These are phyloP conservation scores for Alternaria sp. DNA, from an alignment of 2,329 filamentous ascomycete species.

Conservation along the genomic window DNA sequence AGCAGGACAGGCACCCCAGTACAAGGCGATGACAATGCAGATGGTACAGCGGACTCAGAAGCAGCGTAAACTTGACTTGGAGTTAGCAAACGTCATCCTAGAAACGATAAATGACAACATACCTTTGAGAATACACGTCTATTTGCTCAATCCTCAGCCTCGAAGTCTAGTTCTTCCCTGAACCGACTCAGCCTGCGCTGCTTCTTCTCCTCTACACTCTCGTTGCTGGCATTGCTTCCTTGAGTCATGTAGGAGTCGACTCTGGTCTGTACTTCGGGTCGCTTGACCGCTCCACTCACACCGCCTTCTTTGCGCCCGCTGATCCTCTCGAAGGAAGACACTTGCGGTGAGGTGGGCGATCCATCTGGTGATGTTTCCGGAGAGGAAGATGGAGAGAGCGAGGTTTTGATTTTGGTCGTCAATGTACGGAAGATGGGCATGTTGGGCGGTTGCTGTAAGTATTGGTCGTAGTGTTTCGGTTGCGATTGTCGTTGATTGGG, in stretches of 20 bases:
- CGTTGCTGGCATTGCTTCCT: constrained; percentile 17
- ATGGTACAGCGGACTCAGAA: constrained; percentile 12
- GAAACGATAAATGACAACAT: constrained; percentile 4
- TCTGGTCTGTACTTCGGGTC: constrained; percentile 20
- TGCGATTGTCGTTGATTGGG: background rate
- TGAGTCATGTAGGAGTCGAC: constrained; percentile 31
- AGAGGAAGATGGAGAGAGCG: constrained; percentile 32
- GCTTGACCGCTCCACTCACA: constrained; percentile 11
- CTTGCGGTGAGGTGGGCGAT: constrained; percentile 24
- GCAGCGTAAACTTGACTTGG: background rate
- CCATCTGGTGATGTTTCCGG: constrained; percentile 23
- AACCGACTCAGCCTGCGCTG: constrained; percentile 38
- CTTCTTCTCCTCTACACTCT: constrained; percentile 25
- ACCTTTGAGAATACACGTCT: constrained; percentile 9
- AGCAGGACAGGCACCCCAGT: constrained; percentile 19
- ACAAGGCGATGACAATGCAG: constrained; percentile 7
- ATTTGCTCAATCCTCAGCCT: constrained; percentile 15
- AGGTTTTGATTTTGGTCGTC: constrained; percentile 40
- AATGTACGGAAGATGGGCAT: constrained; percentile 42
- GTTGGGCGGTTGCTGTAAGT: background rate
- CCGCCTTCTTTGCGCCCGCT: constrained; percentile 27
- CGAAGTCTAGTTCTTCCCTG: constrained; percentile 36
- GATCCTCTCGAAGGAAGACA: constrained; percentile 34
- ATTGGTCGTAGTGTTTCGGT: background rate
- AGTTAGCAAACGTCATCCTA: background rate